Percentiles rank a stretch among this genome's conserved stretches.
These are phyloP conservation scores for Dendrobium nobile DNA, from an alignment of 106 monocot species.

Conservation along the genomic window DNA sequence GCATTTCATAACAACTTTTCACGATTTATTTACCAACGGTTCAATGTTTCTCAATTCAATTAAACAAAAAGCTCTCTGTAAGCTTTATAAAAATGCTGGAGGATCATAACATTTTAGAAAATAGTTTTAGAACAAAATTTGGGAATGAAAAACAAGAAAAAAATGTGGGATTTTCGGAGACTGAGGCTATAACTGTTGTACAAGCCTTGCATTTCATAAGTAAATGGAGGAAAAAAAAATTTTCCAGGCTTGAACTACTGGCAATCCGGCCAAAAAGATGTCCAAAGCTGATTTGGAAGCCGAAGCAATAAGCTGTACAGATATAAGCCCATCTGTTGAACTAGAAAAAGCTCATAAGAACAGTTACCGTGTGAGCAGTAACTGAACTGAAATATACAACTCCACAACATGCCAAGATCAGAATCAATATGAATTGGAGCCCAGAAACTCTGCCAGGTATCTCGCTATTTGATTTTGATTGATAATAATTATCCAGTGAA, in stretches of 20 bases:
- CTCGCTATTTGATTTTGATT: too few species aligned
- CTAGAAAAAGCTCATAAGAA: neutral
- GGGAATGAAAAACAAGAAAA: neutral
- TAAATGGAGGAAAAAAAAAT: neutral
- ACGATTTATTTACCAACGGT: neutral
- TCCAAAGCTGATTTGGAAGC: neutral
- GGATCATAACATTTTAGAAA: neutral
- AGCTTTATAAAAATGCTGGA: neutral
- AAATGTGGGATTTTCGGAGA: neutral
- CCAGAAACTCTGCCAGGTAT: neutral
- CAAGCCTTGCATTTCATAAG: neutral
- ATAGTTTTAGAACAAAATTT: neutral
- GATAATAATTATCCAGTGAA: too few species aligned
- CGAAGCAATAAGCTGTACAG: constrained; percentile 2
- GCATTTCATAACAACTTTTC: too few species aligned
- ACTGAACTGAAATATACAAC: too few species aligned
- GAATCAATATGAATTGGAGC: neutral
- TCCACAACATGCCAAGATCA: neutral
- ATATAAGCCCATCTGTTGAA: neutral
- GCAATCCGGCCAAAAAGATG: neutral
- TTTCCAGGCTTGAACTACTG: neutral
- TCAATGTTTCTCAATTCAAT: neutral
- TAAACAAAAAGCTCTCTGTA: constrained; percentile 1
- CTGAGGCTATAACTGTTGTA: neutral
- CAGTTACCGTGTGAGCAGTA: too few species aligned